phyloP scores from a whole-genome alignment of 306 rosid genomes.

The Gastrolobium bilobum region DNA sequence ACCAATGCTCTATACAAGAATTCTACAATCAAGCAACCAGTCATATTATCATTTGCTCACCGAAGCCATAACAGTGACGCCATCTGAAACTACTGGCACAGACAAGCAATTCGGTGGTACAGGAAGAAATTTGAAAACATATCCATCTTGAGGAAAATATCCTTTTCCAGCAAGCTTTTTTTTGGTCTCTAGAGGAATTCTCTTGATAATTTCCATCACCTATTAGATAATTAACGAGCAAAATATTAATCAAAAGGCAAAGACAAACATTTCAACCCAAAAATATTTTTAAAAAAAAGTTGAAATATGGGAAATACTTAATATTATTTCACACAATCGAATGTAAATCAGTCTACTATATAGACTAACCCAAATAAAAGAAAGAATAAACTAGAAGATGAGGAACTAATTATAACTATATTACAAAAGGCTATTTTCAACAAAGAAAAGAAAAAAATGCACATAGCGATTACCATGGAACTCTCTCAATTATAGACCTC shows the following conservation, averaged over 20 bases:
- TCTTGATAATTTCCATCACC: constrained; percentile 82
- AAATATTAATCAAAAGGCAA: constrained; percentile 37
- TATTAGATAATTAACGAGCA: constrained; percentile 48
- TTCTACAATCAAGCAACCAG: constrained; percentile 33
- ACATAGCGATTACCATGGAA: not conserved
- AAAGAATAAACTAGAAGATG: too few species aligned
- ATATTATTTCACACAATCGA: too few species aligned
- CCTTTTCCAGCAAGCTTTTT: constrained; percentile 81
- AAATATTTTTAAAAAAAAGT: not conserved
- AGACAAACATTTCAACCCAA: constrained; percentile 19
- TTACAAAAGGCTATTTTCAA: too few species aligned
- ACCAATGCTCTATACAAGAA: not conserved
- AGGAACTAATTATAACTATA: too few species aligned
- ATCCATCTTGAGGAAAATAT: constrained; percentile 93
- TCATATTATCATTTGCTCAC: constrained; percentile 60
- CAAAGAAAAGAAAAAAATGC: not conserved
- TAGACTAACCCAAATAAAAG: too few species aligned
- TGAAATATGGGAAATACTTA: too few species aligned
- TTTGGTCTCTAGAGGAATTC: constrained; percentile 70
- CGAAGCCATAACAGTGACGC: constrained; percentile 85
- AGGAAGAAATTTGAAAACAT: constrained; percentile 73
- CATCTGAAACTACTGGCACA: constrained; percentile 96
- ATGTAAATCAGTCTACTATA: too few species aligned
- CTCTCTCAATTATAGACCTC: constrained; percentile 13
- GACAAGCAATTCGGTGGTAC: constrained; percentile 97